Conservation (phyloP, 805 yeast genomes). For the Ogataea haglerorum region DNA sequence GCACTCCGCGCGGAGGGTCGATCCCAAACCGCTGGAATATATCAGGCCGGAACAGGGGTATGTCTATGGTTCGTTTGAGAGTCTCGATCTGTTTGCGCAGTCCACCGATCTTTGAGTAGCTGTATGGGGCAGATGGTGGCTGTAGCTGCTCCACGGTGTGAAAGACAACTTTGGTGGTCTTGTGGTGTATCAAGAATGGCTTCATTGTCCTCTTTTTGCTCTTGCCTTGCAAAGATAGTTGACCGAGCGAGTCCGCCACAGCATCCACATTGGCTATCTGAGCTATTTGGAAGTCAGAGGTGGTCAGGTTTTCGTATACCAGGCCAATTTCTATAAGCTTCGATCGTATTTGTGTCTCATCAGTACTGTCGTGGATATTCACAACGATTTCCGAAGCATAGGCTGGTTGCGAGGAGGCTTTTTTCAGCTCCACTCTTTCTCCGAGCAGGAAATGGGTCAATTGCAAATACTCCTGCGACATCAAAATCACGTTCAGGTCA, state of each 20-base stretch:
- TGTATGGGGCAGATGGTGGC: slow-evolving; percentile 36
- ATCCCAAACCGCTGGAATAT: slow-evolving; percentile 82
- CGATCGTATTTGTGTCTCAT: slow-evolving; percentile 38
- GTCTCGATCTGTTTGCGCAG: slow-evolving; percentile 56
- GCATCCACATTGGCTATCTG: slow-evolving; percentile 5
- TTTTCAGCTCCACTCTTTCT: slow-evolving; percentile 40
- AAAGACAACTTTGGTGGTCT: slow-evolving; percentile 33
- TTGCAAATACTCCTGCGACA: slow-evolving; percentile 21
- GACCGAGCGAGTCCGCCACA: slow-evolving; percentile 1
- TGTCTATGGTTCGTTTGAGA: slow-evolving; percentile 64
- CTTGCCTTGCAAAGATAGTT: not conserved
- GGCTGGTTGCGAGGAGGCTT: slow-evolving; percentile 47
- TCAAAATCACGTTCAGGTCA: slow-evolving; percentile 25
- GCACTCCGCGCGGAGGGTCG: slow-evolving; percentile 86
- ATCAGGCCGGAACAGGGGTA: slow-evolving; percentile 77
- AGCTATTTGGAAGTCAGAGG: slow-evolving; percentile 13
- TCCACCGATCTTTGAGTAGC: slow-evolving; percentile 66
- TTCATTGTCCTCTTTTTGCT: not conserved
- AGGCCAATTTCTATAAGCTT: slow-evolving; percentile 54
- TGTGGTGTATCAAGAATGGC: slow-evolving; percentile 29
- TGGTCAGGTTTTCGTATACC: slow-evolving; percentile 48
- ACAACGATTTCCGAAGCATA: slow-evolving; percentile 25
- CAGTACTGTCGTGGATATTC: slow-evolving; percentile 2
- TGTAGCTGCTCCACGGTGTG: slow-evolving; percentile 37
- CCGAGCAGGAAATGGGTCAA: slow-evolving; percentile 29